phyloP scores from a whole-genome alignment of 768 basidiomycete species.

The Baorangia bicolor region DNA sequence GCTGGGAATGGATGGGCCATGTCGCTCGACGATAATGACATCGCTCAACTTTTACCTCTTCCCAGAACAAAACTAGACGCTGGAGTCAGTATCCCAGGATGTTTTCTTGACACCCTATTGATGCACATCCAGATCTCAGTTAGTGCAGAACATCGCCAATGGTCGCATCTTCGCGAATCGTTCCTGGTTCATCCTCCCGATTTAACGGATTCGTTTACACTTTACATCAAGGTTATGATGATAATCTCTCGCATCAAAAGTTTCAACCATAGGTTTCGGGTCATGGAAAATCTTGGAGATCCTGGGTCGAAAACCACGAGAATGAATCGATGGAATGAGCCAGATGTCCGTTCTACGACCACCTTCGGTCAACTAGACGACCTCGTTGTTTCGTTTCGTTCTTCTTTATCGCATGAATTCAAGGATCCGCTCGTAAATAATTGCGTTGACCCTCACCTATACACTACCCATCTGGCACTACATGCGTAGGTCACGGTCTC shows the following conservation, averaged over 20 bases:
- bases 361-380: conserved; percentile 66
- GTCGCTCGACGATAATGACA: conserved; percentile 69
- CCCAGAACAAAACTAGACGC: conserved; percentile 57
- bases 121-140: conserved; percentile 42
- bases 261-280: conserved; percentile 67
- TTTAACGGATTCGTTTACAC: conserved; percentile 66
- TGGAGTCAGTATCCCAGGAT: conserved; percentile 44
- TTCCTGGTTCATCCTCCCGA: conserved; percentile 59
- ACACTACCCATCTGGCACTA: conserved; percentile 34
- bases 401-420: conserved; percentile 57
- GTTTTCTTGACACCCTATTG: background rate
- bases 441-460: conserved; percentile 61
- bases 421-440: conserved; percentile 51
- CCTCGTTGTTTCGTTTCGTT: conserved; percentile 52
- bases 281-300: conserved; percentile 61
- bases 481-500: conserved; percentile 30
- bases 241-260: conserved; percentile 59
- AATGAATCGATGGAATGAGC: conserved; percentile 38
- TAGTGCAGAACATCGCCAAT: conserved; percentile 55
- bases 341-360: conserved; percentile 58
- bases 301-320: conserved; percentile 26
- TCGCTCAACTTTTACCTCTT: conserved; percentile 68
- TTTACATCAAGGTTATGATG: conserved; percentile 69
- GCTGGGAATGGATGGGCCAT: conserved; percentile 71
- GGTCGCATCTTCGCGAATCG: conserved; percentile 61